Conservation (phyloP, 148 eudicot genomes). For the Diospyros lotus region DNA sequence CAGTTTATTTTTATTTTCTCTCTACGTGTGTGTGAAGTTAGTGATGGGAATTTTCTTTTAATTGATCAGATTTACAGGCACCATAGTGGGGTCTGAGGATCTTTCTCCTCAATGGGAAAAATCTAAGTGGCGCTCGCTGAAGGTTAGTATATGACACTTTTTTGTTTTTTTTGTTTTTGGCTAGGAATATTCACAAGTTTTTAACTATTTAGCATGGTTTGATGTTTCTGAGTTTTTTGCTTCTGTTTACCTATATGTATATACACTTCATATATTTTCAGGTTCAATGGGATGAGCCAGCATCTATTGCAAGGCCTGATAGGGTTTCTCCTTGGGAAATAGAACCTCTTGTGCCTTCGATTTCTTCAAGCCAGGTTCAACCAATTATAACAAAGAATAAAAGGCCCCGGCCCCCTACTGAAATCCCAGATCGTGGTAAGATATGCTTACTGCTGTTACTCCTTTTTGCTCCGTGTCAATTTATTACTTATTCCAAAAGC, state of each 20-base stretch:
- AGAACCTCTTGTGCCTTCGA: conserved; percentile 56
- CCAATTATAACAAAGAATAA: conserved; percentile 41
- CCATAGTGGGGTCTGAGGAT: conserved; percentile 73
- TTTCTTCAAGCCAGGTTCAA: conserved; percentile 32
- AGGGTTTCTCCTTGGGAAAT: conserved; percentile 89
- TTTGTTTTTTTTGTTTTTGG: neutral
- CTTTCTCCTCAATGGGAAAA: conserved; percentile 61
- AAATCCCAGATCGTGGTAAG: conserved; percentile 50
- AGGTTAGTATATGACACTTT: conserved; percentile 30
- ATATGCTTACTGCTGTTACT: neutral
- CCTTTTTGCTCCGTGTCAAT: neutral
- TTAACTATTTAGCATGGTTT: neutral
- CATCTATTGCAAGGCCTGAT: conserved; percentile 64
- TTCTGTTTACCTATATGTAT: neutral
- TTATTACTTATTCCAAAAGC: too few relatives aligned
- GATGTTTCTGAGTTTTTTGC: neutral
- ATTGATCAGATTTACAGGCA: conserved; percentile 71
- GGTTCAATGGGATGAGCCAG: conserved; percentile 91
- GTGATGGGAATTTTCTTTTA: neutral
- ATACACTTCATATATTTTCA: conserved; percentile 13
- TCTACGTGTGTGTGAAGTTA: too few relatives aligned
- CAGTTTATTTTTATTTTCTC: too few relatives aligned
- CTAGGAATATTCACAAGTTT: too few relatives aligned
- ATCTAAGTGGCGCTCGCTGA: conserved; percentile 77
- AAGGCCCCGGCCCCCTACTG: conserved; percentile 46